A percentile compares a stretch with the other conserved stretches of the same genome.
These are phyloP conservation scores for Prillingera fragicola DNA, from an alignment of 1,284 basidiomycete species.

Conservation along the genomic window DNA sequence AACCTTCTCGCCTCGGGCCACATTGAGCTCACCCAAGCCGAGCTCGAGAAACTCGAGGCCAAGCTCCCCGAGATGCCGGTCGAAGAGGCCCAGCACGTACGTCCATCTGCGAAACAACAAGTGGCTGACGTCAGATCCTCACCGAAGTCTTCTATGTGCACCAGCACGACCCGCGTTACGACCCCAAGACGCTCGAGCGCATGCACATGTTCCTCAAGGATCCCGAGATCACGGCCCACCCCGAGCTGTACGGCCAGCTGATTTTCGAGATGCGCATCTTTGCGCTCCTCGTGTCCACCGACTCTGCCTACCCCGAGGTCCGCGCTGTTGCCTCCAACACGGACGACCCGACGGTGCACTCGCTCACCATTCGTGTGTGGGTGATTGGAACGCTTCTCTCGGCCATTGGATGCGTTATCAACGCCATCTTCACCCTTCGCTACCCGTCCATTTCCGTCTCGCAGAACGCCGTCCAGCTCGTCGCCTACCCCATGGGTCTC, in stretches of 20 bases:
- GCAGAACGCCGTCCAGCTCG: constrained; percentile 34
- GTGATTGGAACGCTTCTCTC: constrained; percentile 54
- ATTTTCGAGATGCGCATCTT: constrained; percentile 40
- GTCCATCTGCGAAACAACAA: not conserved
- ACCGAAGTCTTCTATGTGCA: constrained; percentile 6
- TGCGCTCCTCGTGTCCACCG: constrained; percentile 29
- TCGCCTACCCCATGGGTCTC: constrained; percentile 32
- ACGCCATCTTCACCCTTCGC: constrained; percentile 51
- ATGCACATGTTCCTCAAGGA: constrained; percentile 13
- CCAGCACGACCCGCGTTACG: constrained; percentile 14
- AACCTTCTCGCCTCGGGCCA: constrained; percentile 8
- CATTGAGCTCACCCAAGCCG: constrained; percentile 10
- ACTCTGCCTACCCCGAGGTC: constrained; percentile 80
- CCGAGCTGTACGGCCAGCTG: constrained; percentile 9
- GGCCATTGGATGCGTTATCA: constrained; percentile 62
- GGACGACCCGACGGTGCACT: constrained; percentile 70
- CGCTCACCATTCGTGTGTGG: constrained; percentile 81
- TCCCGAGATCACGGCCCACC: constrained; percentile 4
- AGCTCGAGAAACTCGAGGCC: constrained; percentile 7
- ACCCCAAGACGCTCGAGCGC: constrained; percentile 8
- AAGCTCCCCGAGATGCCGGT: constrained; percentile 8
- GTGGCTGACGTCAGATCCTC: constrained; percentile 4
- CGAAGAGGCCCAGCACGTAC: constrained; percentile 6
- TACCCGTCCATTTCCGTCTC: constrained; percentile 32
- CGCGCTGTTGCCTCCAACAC: constrained; percentile 71